A percentile compares a stretch with the other conserved stretches of the same genome.
phyloP scores from a whole-genome alignment of 2,329 filamentous ascomycete genomes.

The Tolypocladium tundrense region DNA sequence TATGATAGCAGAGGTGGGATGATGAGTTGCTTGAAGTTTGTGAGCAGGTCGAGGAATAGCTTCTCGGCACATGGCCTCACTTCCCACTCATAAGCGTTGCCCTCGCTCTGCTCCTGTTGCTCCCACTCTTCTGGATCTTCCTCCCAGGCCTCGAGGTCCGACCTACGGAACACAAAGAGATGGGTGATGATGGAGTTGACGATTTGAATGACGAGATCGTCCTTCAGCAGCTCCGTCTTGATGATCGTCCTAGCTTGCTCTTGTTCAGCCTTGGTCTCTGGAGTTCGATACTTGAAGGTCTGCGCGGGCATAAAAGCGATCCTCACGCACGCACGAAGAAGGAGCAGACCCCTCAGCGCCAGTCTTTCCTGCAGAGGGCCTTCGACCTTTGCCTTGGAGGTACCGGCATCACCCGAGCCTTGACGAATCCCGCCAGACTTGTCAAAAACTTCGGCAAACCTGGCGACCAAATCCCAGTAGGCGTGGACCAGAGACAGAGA shows the following conservation, averaged over 20 bases:
- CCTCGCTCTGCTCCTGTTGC: constrained; percentile 72
- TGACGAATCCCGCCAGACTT: constrained; percentile 47
- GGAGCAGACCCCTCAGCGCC: constrained; percentile 69
- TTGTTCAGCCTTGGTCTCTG: constrained; percentile 67
- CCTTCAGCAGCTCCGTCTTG: constrained; percentile 63
- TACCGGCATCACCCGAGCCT: constrained; percentile 23
- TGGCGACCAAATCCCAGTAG: constrained; percentile 76
- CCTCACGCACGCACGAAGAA: constrained; percentile 72
- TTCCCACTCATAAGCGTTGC: constrained; percentile 84
- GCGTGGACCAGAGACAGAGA: constrained; percentile 66
- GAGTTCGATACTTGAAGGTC: constrained; percentile 73
- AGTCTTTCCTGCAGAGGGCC: constrained; percentile 66
- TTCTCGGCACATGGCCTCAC: constrained; percentile 89
- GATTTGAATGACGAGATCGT: constrained; percentile 68
- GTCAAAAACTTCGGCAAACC: constrained; percentile 65
- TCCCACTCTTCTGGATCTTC: constrained; percentile 96
- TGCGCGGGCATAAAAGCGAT: constrained; percentile 75
- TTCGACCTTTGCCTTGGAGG: constrained; percentile 40
- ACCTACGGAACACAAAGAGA: constrained; percentile 77
- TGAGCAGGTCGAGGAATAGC: constrained; percentile 82
- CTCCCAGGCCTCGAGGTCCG: constrained; percentile 85
- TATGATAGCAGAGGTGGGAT: constrained; percentile 71
- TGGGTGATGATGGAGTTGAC: constrained; percentile 77
- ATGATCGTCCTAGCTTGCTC: constrained; percentile 57
- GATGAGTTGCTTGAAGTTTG: constrained; percentile 76